These are phyloP conservation scores for Xanthoconium separans DNA, from an alignment of 1,284 basidiomycete species.

Conservation along the genomic window DNA sequence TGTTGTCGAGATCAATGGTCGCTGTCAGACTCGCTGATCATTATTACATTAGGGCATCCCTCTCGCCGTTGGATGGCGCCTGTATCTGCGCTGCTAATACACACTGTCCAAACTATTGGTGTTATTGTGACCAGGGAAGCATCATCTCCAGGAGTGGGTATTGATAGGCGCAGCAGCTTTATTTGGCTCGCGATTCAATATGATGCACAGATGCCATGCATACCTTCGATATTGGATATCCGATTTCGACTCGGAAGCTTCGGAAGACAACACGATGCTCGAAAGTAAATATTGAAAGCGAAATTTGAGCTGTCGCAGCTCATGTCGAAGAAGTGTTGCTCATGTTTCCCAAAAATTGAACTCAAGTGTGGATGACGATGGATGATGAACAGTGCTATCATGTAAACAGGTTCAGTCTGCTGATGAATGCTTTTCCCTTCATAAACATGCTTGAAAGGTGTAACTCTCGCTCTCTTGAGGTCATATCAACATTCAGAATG, in stretches of 20 bases:
- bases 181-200: conserved; percentile 43
- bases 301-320: neutral
- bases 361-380: too few relatives aligned
- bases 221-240: conserved; percentile 48
- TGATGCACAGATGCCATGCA: conserved; percentile 44
- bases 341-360: too few relatives aligned
- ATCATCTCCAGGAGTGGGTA: neutral
- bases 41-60: conserved; percentile 37
- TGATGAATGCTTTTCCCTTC: too few relatives aligned
- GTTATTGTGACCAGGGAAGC: conserved; percentile 44
- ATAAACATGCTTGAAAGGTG: too few relatives aligned
- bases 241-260: conserved; percentile 16
- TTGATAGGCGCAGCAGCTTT: conserved; percentile 30
- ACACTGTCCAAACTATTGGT: conserved; percentile 53
- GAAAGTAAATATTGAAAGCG: too few relatives aligned
- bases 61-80: conserved; percentile 38
- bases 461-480: too few relatives aligned
- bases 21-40: neutral
- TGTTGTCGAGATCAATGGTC: neutral
- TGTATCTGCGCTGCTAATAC: conserved; percentile 22
- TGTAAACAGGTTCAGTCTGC: too few relatives aligned
- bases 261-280: too few relatives aligned
- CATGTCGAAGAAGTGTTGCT: too few relatives aligned
- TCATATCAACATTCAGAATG: too few relatives aligned
- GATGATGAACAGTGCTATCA: too few relatives aligned